Evolutionary conservation across 106 monocot genomes (phyloP).

Genomic region (Dactylorhiza incarnata): DNA sequence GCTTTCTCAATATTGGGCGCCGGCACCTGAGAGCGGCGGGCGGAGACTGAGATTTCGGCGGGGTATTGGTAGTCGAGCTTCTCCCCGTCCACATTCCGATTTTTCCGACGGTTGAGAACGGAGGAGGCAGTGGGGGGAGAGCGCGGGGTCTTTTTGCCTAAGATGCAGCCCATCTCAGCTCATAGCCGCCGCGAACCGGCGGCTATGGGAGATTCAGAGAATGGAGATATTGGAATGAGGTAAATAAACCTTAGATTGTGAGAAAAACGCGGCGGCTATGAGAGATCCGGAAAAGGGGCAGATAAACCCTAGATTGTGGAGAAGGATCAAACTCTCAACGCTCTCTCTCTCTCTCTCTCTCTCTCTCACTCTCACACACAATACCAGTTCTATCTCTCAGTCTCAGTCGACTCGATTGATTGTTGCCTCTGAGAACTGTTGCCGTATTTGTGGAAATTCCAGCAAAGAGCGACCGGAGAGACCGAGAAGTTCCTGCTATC

Average conservation of each 20-base stretch:
- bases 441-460: no score
- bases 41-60: background rate
- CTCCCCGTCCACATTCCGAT: background rate
- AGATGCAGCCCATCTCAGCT: slow-evolving; percentile 8
- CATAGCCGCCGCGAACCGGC: background rate
- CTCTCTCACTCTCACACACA: no score
- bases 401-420: no score
- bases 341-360: no score
- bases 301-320: no score
- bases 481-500: no score
- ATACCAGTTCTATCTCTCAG: no score
- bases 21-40: background rate
- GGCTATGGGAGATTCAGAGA: background rate
- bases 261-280: background rate
- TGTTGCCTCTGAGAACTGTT: no score
- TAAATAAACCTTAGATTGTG: background rate
- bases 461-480: no score
- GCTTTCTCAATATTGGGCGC: background rate
- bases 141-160: background rate
- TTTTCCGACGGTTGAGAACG: background rate
- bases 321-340: no score
- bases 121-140: background rate
- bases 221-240: background rate
- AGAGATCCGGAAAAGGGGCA: no score
- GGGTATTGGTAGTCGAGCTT: background rate